Evolutionary conservation across 768 basidiomycete species (phyloP).

Genomic region (Crucibulum laeve): DNA sequence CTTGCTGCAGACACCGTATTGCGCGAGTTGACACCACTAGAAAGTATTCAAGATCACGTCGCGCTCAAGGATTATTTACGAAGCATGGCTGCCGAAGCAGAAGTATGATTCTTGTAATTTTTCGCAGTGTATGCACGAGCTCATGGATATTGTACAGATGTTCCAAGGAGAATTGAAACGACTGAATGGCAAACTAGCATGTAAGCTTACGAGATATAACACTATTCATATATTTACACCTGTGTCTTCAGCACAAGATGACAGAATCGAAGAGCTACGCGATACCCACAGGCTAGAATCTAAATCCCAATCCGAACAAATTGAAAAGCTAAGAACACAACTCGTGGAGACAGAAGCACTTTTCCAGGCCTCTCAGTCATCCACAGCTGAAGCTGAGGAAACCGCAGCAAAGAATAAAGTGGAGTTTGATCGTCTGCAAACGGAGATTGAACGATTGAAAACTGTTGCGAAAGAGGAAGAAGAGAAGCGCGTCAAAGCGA

Average conservation of each 20-base stretch:
- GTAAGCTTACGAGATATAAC: conserved; percentile 38
- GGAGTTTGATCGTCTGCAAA: conserved; percentile 55
- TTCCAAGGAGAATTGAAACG: conserved; percentile 77
- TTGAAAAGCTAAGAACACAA: conserved; percentile 66
- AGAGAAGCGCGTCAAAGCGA: conserved; percentile 93
- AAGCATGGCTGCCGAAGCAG: conserved; percentile 60
- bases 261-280: conserved; percentile 77
- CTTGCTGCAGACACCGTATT: conserved; percentile 64
- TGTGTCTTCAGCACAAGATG: conserved; percentile 65
- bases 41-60: conserved; percentile 57
- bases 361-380: conserved; percentile 51
- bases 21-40: conserved; percentile 65
- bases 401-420: conserved; percentile 43
- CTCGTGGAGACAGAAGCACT: conserved; percentile 68
- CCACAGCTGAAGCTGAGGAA: conserved; percentile 44
- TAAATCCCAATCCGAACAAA: conserved; percentile 70
- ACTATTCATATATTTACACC: not conserved
- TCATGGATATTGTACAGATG: conserved; percentile 35
- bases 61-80: conserved; percentile 72
- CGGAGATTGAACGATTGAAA: conserved; percentile 60
- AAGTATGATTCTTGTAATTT: conserved; percentile 41
- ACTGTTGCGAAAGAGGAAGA: conserved; percentile 85
- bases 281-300: conserved; percentile 81
- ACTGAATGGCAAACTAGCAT: conserved; percentile 64
- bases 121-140: not conserved